Percentiles rank a stretch among this genome's conserved stretches.
phyloP scores from a whole-genome alignment of 1,284 basidiomycete species.

The Marasmius sp. region DNA sequence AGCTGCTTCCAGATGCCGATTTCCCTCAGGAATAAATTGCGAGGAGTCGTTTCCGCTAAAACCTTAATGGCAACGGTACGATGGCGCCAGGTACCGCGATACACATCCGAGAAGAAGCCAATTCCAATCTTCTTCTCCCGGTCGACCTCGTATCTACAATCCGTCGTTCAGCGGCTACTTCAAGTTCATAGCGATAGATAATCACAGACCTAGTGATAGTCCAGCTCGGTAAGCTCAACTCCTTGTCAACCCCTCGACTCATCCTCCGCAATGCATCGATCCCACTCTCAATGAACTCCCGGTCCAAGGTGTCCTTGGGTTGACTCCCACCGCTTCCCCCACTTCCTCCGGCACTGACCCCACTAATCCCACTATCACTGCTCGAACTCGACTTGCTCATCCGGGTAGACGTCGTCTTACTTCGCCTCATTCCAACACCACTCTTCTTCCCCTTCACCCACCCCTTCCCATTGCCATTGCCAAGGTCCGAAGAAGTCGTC shows the following conservation, averaged over 20 bases:
- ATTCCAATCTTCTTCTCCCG: conserved; percentile 62
- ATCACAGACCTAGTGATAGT: conserved; percentile 62
- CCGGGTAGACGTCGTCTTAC: conserved; percentile 22
- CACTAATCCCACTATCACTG: conserved; percentile 15
- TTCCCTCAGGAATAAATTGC: conserved; percentile 49
- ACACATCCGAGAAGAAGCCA: conserved; percentile 72
- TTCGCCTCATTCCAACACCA: conserved; percentile 16
- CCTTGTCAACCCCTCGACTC: conserved; percentile 27
- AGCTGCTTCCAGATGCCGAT: conserved; percentile 52
- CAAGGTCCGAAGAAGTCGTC: neutral
- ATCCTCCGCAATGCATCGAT: conserved; percentile 50
- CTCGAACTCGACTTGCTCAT: conserved; percentile 43
- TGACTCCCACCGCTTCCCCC: conserved; percentile 31
- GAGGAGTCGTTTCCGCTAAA: conserved; percentile 46
- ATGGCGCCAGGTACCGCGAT: conserved; percentile 59
- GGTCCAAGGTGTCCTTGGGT: conserved; percentile 30
- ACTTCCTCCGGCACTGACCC: conserved; percentile 24
- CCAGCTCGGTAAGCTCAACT: conserved; percentile 59
- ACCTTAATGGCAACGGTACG: conserved; percentile 28
- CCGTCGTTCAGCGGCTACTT: neutral
- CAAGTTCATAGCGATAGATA: conserved; percentile 1
- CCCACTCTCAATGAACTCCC: conserved; percentile 45
- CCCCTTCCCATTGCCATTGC: neutral
- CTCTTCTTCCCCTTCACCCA: neutral
- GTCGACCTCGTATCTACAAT: conserved; percentile 58